Conservation (phyloP, 2,329 filamentous ascomycete genomes). For the Alternaria tenuissima region DNA sequence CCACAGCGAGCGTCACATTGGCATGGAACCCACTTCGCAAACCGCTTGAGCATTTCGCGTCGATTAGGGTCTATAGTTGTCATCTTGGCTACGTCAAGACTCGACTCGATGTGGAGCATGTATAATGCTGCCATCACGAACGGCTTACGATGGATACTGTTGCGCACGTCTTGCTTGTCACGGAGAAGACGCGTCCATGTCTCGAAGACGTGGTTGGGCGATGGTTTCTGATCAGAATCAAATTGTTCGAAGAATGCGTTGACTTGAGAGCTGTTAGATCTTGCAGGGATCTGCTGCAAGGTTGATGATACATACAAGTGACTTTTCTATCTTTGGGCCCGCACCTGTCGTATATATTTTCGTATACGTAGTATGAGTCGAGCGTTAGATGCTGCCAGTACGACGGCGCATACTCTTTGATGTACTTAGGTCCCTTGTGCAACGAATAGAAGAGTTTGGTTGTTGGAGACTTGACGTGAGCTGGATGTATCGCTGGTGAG, state of each 20-base stretch:
- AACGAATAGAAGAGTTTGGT: conserved; percentile 17
- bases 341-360: conserved; percentile 12
- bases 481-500: not conserved
- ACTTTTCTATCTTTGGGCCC: conserved; percentile 5
- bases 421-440: conserved; percentile 11
- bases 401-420: conserved; percentile 7
- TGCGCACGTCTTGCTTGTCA: conserved; percentile 2
- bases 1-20: conserved; percentile 6
- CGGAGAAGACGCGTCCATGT: conserved; percentile 13
- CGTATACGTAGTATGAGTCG: conserved; percentile 12
- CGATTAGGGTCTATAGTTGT: conserved; percentile 4
- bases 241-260: conserved; percentile 10
- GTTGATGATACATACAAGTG: conserved; percentile 3
- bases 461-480: not conserved
- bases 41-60: conserved; percentile 15
- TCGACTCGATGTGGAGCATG: conserved; percentile 14
- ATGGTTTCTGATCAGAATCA: conserved; percentile 3
- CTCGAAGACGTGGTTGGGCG: conserved; percentile 3
- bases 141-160: conserved; percentile 5
- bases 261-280: not conserved
- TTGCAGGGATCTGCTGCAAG: too few species aligned
- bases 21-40: conserved; percentile 11
- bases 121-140: conserved; percentile 15
- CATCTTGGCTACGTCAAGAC: conserved; percentile 2
- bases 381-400: conserved; percentile 16